Base-by-base conservation (phyloP, 345 rosid genomes). In the Firmiana major region DNA sequence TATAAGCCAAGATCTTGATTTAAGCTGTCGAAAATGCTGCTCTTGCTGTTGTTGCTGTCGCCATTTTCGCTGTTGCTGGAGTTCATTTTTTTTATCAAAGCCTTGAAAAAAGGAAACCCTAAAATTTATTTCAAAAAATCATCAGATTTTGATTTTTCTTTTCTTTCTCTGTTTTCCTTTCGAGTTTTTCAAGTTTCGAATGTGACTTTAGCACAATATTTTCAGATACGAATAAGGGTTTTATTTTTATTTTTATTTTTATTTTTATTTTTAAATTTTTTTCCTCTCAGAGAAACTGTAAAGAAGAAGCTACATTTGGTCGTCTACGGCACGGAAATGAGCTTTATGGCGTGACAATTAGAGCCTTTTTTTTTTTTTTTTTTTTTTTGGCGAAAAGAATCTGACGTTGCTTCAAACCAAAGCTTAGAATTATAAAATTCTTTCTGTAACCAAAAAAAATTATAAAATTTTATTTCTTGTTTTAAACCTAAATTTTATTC, bases 1-100 rank as follows among this genome's bases (percentile, higher is more conserved):
- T 88, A 75, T 31, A 81, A 34, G 82, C 81, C 90, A 28, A 78
- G 91, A 91, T 91, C 92, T 80, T 31, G 70, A 59, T 7, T 75
- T 67, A 49, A 48, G 60, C 59, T 73, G 17, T 67, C 64, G 59
- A 70, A 77, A 66, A 66, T 77, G 81, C 53, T 77, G 40, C 60
- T 75, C 68, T 74, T 81, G 26, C 71, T 60, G 83, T 77, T 79
- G 16, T 63, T 77, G 57, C 67, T 80, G 45, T 69, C 80, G 66
- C 71, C 57, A 36, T 75, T 77, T 75, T 75, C 34, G 79, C 28
- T 21, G 75, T 74, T 64, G 51, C 19, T 36, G 78, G 78, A 70
- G 21, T 79, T 85, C 84, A 83, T 60, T 31, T 66, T 60, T 31
- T 66, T 59, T 28, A 71, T 31, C 60, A 9, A 49, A 49, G 4